Conservation (phyloP, 192 early-diverging fungal species). For the Coemansia sp. region DNA sequence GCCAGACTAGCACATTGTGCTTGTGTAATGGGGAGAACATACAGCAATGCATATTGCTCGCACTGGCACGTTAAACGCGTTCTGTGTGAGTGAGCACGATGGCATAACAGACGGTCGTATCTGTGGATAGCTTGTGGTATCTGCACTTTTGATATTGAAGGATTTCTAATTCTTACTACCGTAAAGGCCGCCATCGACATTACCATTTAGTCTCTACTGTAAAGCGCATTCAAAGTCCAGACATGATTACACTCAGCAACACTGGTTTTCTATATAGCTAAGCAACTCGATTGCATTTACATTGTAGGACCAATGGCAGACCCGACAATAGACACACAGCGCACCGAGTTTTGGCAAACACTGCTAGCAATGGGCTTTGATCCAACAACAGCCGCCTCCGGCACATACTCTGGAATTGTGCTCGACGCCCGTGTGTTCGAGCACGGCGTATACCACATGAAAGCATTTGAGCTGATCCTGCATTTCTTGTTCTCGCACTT, state of each 20-base stretch:
- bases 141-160: background rate
- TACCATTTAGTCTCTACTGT: background rate
- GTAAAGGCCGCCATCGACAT: slow-evolving; percentile 37
- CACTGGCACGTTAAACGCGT: background rate
- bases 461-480: slow-evolving; percentile 59
- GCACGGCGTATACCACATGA: slow-evolving; percentile 57
- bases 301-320: background rate
- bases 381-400: slow-evolving; percentile 24
- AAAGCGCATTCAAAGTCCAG: too few species aligned
- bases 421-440: slow-evolving; percentile 57
- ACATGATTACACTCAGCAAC: too few species aligned
- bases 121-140: background rate
- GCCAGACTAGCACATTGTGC: background rate
- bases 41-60: background rate
- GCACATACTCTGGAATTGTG: slow-evolving; percentile 46
- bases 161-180: slow-evolving; percentile 7
- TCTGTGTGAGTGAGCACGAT: background rate
- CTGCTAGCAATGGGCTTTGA: slow-evolving; percentile 46
- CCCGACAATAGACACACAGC: slow-evolving; percentile 8
- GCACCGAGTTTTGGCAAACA: slow-evolving; percentile 43
- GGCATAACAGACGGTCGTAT: background rate
- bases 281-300: too few species aligned
- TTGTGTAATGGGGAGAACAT: background rate
- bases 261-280: too few species aligned
- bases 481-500: slow-evolving; percentile 56